phyloP scores from a whole-genome alignment of 257 asterid species.

The Echium plantagineum region DNA sequence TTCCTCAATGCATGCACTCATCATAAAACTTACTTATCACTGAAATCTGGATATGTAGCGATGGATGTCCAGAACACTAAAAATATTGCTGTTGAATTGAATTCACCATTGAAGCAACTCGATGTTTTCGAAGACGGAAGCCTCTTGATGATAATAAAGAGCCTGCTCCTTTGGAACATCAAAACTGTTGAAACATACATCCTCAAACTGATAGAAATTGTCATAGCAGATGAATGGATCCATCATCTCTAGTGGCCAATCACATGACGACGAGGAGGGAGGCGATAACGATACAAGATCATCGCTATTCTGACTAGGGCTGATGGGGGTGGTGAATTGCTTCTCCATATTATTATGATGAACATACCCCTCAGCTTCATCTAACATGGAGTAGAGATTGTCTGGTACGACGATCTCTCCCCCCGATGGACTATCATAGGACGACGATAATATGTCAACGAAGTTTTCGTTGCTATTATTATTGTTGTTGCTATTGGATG shows the following conservation, averaged over 20 bases:
- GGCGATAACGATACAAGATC: constrained; percentile 6
- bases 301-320: neutral
- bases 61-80: too few species aligned
- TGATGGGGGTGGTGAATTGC: too few species aligned
- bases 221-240: neutral
- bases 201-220: constrained; percentile 12
- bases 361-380: neutral
- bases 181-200: constrained; percentile 12
- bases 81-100: too few species aligned
- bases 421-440: too few species aligned
- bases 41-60: too few species aligned
- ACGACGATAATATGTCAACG: too few species aligned
- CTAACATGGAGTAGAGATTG: neutral
- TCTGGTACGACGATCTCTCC: neutral
- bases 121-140: constrained; percentile 17
- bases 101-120: neutral
- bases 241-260: neutral
- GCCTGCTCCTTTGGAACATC: constrained; percentile 7
- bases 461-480: too few species aligned
- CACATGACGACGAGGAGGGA: constrained; percentile 2
- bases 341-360: too few species aligned
- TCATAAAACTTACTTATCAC: too few species aligned
- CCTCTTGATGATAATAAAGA: constrained; percentile 31
- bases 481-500: too few species aligned
- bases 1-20: too few species aligned